Percentiles rank a stretch among this genome's conserved stretches.
Conservation (phyloP, 495 filamentous ascomycete species). For the Parachaetomium inaequale region DNA sequence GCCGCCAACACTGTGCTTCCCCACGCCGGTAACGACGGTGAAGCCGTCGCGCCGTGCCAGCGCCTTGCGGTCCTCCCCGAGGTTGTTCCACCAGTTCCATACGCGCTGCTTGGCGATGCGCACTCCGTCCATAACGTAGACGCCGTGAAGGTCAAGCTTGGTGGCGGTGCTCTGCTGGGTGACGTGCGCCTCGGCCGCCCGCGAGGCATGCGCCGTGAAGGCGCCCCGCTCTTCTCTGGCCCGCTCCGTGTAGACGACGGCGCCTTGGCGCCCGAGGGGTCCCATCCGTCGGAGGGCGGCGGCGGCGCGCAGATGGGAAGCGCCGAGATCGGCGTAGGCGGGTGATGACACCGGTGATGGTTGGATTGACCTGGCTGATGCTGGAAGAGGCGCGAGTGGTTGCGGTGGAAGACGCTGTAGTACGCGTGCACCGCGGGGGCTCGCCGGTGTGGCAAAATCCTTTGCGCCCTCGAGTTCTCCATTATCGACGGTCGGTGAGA, state of each 20-base stretch:
- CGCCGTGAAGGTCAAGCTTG: slow-evolving; percentile 77
- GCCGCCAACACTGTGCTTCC: slow-evolving; percentile 74
- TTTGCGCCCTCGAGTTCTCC: slow-evolving; percentile 29
- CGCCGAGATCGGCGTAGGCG: slow-evolving; percentile 7
- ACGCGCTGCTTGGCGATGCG: slow-evolving; percentile 67
- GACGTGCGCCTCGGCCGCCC: slow-evolving; percentile 58
- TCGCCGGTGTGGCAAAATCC: slow-evolving; percentile 15
- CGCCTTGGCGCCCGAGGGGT: slow-evolving; percentile 40
- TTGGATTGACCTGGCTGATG: background rate
- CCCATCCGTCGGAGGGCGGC: slow-evolving; percentile 36
- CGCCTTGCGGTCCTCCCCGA: slow-evolving; percentile 52
- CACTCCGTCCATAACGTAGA: slow-evolving; percentile 72
- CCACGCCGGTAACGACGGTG: slow-evolving; percentile 75
- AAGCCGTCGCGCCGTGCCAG: slow-evolving; percentile 44
- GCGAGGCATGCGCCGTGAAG: slow-evolving; percentile 24
- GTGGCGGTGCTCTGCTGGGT: slow-evolving; percentile 52
- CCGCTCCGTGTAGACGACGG: slow-evolving; percentile 37
- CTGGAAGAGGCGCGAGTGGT: background rate
- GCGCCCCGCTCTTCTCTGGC: slow-evolving; percentile 28
- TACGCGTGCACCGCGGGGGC: background rate
- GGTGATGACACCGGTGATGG: background rate
- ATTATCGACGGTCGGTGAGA: slow-evolving; percentile 20
- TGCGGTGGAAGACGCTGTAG: background rate
- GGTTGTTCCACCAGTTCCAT: slow-evolving; percentile 72
- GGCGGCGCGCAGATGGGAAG: slow-evolving; percentile 24